Evolutionary conservation across 257 asterid species (phyloP).

Genomic region (Echium plantagineum): DNA sequence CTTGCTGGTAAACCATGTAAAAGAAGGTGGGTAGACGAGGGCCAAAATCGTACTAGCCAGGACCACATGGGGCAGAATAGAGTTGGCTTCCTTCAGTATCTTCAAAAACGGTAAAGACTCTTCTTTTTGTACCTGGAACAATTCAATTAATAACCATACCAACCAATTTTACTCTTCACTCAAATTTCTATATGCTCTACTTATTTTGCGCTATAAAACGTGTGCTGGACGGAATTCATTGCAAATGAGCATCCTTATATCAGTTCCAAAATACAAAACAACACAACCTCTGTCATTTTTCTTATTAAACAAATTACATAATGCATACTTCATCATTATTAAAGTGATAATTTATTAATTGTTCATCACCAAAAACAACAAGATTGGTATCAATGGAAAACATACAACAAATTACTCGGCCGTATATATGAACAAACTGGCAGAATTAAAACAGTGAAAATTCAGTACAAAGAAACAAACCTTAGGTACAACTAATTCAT

Average conservation of each 20-base stretch:
- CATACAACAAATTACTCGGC: neutral
- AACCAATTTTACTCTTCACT: neutral
- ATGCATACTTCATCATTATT: too few species aligned
- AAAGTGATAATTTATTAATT: too few species aligned
- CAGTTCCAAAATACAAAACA: too few species aligned
- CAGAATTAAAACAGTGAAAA: slow-evolving; percentile 1
- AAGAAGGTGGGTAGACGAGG: slow-evolving; percentile 86
- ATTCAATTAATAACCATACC: slow-evolving; percentile 4
- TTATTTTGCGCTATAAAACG: too few species aligned
- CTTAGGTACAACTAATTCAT: slow-evolving; percentile 24
- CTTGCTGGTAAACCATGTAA: slow-evolving; percentile 95
- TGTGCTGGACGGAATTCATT: too few species aligned
- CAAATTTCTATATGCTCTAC: neutral
- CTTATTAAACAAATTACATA: too few species aligned
- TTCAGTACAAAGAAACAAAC: slow-evolving; percentile 14
- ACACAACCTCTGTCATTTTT: too few species aligned
- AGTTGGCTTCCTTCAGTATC: slow-evolving; percentile 63
- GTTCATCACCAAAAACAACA: too few species aligned
- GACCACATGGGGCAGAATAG: slow-evolving; percentile 87
- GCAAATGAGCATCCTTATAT: too few species aligned
- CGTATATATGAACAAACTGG: neutral
- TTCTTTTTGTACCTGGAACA: slow-evolving; percentile 22
- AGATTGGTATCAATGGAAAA: too few species aligned
- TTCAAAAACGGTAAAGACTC: slow-evolving; percentile 25
- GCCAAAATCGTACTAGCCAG: slow-evolving; percentile 85